Evolutionary conservation across 306 rosid species (phyloP).

Genomic region (Erythrophleum fordii): DNA sequence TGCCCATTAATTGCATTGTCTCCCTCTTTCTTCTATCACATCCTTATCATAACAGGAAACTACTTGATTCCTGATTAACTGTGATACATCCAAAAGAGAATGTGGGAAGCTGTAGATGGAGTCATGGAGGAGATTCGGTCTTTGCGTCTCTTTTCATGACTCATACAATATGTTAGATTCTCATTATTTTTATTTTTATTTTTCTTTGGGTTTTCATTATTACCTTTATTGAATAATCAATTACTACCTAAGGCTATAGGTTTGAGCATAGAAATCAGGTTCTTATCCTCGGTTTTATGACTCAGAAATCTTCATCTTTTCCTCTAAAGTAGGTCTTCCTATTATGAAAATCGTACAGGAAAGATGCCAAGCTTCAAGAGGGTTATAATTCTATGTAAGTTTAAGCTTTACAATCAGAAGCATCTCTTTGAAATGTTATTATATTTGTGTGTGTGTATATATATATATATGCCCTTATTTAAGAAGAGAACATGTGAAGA

Average conservation of each 20-base stretch:
- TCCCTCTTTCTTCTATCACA: conserved; percentile 45
- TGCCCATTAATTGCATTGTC: conserved; percentile 59
- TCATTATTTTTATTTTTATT: not conserved
- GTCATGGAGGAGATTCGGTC: conserved; percentile 47
- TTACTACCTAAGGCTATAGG: conserved; percentile 33
- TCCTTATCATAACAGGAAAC: conserved; percentile 37
- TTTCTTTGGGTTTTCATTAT: conserved; percentile 22
- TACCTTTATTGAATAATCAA: conserved; percentile 29
- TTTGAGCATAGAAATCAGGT: conserved; percentile 3
- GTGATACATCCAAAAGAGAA: conserved; percentile 11
- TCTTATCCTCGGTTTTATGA: not conserved
- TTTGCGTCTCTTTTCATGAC: conserved; percentile 13
- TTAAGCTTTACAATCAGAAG: conserved; percentile 48
- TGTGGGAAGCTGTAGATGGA: conserved; percentile 30
- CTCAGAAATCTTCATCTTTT: conserved; percentile 35
- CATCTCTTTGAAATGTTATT: conserved; percentile 49
- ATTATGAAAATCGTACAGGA: conserved; percentile 34
- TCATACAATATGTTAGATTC: conserved; percentile 33
- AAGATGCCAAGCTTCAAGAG: conserved; percentile 58
- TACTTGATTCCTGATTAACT: conserved; percentile 33
- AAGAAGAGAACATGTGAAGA: conserved; percentile 38
- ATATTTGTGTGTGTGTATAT: not conserved
- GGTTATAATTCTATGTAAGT: conserved; percentile 32
- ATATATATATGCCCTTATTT: conserved; percentile 26
- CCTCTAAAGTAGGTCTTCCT: conserved; percentile 40